Evolutionary conservation across 371 early-diverging fungal genomes (phyloP), one percentile per base, ranked within the genome.

Genomic region (Mortierella sp.): DNA sequence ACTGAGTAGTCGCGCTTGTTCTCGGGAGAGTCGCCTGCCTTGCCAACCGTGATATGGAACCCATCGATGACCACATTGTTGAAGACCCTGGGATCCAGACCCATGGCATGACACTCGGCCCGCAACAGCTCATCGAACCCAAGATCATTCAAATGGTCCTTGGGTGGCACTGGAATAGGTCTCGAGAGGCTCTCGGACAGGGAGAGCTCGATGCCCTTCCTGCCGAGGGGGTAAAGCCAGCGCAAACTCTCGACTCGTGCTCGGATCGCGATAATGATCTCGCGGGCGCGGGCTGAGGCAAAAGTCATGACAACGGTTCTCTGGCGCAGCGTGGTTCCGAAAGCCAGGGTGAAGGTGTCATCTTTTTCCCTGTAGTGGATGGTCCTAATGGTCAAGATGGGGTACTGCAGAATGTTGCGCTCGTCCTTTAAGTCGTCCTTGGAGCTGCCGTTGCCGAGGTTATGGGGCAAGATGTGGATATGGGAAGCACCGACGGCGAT

Each of bases 351-450:
- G 64, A 82, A 82, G 14, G 66, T 47, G 47, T 82, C 83, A n/a
- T 82, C 83, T 40, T 43, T 71, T 70, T 82, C 83, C 47, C 72
- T 77, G 73, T 69, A 82, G 47, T 72, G 78, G 58, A 82, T 82
- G 4, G 69, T 53, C n/a, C 83, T 53, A 44, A 82, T 52, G 16
- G 83, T 82, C 74, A 82, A 65, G 11, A 82, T 19, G 0, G 83
- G 83, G 64, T 82, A 82, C 63, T 77, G 78, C 10, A 82, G 74
- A n/a, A 82, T 82, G 61, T 66, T 53, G 39, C 83, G 83, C 41
- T 82, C 83, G 55, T 82, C 83, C 76, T 82, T 82, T 79, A 82
- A 69, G 66, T 82, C 83, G 14, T 82, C 83, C 69, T 82, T 82
- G 69, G 65, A 41, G 55, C 79, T 82, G 26, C 75, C 75, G 22